A percentile compares a stretch with the other conserved stretches of the same genome.
Evolutionary conservation across 2,329 filamentous ascomycete species (phyloP).

Genomic region (Colletotrichum scovillei): DNA sequence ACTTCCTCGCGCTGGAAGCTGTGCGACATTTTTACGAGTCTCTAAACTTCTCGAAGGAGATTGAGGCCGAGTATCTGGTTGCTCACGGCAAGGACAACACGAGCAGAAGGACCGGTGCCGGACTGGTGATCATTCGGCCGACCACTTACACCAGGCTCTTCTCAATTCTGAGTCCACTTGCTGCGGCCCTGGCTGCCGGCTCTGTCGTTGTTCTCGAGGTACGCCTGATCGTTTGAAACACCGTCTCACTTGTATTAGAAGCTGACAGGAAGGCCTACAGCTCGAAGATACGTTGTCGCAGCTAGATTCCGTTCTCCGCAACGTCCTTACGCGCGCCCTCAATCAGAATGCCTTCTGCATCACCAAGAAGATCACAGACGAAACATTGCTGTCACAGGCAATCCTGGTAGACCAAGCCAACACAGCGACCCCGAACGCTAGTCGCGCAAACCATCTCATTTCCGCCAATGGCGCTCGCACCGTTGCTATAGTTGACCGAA

Average conservation of each 20-base stretch:
- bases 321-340: slow-evolving; percentile 16
- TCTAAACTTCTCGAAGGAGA: slow-evolving; percentile 45
- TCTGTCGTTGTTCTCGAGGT: slow-evolving; percentile 44
- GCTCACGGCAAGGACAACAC: slow-evolving; percentile 30
- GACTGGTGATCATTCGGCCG: slow-evolving; percentile 42
- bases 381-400: slow-evolving; percentile 11
- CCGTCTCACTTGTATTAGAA: not conserved
- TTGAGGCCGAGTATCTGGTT: slow-evolving; percentile 40
- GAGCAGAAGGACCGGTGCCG: slow-evolving; percentile 23
- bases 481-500: slow-evolving; percentile 71
- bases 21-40: slow-evolving; percentile 52
- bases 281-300: slow-evolving; percentile 28
- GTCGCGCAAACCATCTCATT: slow-evolving; percentile 35
- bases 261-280: slow-evolving; percentile 2
- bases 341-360: slow-evolving; percentile 29
- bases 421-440: not conserved
- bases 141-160: slow-evolving; percentile 40
- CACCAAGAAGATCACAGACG: slow-evolving; percentile 24
- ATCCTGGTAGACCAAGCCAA: slow-evolving; percentile 28
- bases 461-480: slow-evolving; percentile 41
- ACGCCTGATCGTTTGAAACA: slow-evolving; percentile 34
- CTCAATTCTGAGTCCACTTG: slow-evolving; percentile 40
- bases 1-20: slow-evolving; percentile 50
- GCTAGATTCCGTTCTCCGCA: slow-evolving; percentile 24
- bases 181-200: slow-evolving; percentile 43